Conservation (phyloP, 441 rosid genomes). For the Corymbia calophylla region DNA sequence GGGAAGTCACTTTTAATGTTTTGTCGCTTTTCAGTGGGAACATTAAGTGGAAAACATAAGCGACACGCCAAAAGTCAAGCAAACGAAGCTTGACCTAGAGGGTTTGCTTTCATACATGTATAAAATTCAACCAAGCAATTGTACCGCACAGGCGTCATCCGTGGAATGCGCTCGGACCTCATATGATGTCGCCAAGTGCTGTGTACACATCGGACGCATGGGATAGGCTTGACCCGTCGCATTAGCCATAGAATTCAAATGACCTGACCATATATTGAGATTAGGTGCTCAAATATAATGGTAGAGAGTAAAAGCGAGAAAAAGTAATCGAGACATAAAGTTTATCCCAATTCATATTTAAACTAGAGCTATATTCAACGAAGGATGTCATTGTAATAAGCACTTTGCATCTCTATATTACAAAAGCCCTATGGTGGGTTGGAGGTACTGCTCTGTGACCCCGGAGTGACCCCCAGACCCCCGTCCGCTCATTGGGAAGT, state of each 20-base stretch:
- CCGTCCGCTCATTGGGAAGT: not conserved
- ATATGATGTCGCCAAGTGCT: not conserved
- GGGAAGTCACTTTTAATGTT: not conserved
- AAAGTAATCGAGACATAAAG: accelerated
- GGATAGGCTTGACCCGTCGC: not conserved
- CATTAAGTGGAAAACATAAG: not conserved
- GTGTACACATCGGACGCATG: not conserved
- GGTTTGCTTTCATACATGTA: not conserved
- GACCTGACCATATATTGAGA: not conserved
- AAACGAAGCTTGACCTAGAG: not conserved
- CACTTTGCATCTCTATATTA: accelerated
- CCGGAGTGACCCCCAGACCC: not conserved
- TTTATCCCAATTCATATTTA: accelerated
- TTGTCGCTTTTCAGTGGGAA: not conserved
- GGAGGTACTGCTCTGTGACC: not conserved
- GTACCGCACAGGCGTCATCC: not conserved
- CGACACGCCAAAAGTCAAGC: not conserved
- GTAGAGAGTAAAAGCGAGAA: not conserved
- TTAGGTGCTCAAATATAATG: not conserved
- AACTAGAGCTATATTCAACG: too few species aligned
- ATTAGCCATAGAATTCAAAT: not conserved
- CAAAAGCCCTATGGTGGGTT: not conserved
- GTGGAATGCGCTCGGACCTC: not conserved
- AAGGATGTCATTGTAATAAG: too few species aligned
- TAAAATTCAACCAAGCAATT: not conserved